These are phyloP conservation scores for Crithidia thermophila DNA, from an alignment of 208 protist genomes.

Conservation along the genomic window DNA sequence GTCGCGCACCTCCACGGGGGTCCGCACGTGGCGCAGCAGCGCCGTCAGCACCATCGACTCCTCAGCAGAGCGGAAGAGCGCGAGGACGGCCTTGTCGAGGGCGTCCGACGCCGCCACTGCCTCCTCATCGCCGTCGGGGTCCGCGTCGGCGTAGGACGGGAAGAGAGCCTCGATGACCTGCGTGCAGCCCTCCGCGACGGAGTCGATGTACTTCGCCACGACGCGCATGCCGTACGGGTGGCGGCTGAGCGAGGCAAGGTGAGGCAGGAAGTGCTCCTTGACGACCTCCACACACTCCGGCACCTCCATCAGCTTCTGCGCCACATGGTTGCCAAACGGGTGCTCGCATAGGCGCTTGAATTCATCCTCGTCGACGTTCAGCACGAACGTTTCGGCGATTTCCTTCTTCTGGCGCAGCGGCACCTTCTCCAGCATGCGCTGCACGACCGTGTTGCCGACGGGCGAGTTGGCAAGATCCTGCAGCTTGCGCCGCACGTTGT, in stretches of 20 bases:
- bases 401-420: conserved; percentile 76
- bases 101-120: conserved; percentile 30
- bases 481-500: conserved; percentile 80
- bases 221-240: conserved; percentile 81
- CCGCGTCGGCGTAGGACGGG: conserved; percentile 25
- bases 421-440: conserved; percentile 79
- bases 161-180: conserved; percentile 42
- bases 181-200: conserved; percentile 41
- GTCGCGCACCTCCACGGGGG: conserved; percentile 69
- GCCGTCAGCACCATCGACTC: conserved; percentile 78
- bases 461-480: conserved; percentile 65
- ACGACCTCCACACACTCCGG: conserved; percentile 67
- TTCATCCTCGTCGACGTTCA: conserved; percentile 81
- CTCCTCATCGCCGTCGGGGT: conserved; percentile 23
- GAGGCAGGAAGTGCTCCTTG: conserved; percentile 44
- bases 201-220: conserved; percentile 73
- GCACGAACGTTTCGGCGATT: conserved; percentile 82
- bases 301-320: conserved; percentile 85
- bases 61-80: conserved; percentile 39
- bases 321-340: conserved; percentile 86
- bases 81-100: conserved; percentile 42
- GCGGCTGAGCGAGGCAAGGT: conserved; percentile 39
- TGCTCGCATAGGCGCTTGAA: conserved; percentile 78
- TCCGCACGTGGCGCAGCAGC: conserved; percentile 62
- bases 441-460: conserved; percentile 83